Conservation (phyloP, 768 basidiomycete genomes). For the Boletus sp. region DNA sequence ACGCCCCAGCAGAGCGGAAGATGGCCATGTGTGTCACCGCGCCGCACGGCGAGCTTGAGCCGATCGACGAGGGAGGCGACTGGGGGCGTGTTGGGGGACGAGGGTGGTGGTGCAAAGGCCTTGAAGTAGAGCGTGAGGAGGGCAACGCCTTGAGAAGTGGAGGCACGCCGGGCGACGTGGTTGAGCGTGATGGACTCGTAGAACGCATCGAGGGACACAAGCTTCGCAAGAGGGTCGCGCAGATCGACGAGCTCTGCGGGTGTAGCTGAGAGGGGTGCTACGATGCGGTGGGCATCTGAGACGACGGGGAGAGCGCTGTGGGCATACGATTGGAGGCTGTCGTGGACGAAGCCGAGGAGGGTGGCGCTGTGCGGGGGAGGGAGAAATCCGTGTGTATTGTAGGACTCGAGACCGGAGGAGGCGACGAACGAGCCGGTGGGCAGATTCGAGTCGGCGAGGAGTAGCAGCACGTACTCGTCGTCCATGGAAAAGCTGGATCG, state of each 20-base stretch:
- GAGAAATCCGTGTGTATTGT: conserved; percentile 78
- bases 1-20: conserved; percentile 91
- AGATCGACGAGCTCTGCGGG: conserved; percentile 12
- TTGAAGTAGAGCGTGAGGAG: conserved; percentile 85
- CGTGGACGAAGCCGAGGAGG: conserved; percentile 60
- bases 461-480: conserved; percentile 63
- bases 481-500: conserved; percentile 15
- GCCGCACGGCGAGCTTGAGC: conserved; percentile 67
- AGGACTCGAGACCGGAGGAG: conserved; percentile 91
- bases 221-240: conserved; percentile 36
- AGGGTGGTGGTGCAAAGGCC: conserved; percentile 64
- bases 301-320: conserved; percentile 77
- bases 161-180: conserved; percentile 84
- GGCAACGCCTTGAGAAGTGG: conserved; percentile 89
- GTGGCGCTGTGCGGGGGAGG: conserved; percentile 20
- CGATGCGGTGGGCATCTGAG: conserved; percentile 58
- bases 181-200: conserved; percentile 89
- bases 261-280: conserved; percentile 19
- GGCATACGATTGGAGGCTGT: conserved; percentile 78
- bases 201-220: conserved; percentile 64
- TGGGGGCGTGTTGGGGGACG: conserved; percentile 12
- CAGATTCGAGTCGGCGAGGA: conserved; percentile 89
- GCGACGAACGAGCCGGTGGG: conserved; percentile 98
- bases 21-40: conserved; percentile 72
- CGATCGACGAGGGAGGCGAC: conserved; percentile 50